phyloP scores from a whole-genome alignment of 208 protist species.

The Strigomonas culicis region DNA sequence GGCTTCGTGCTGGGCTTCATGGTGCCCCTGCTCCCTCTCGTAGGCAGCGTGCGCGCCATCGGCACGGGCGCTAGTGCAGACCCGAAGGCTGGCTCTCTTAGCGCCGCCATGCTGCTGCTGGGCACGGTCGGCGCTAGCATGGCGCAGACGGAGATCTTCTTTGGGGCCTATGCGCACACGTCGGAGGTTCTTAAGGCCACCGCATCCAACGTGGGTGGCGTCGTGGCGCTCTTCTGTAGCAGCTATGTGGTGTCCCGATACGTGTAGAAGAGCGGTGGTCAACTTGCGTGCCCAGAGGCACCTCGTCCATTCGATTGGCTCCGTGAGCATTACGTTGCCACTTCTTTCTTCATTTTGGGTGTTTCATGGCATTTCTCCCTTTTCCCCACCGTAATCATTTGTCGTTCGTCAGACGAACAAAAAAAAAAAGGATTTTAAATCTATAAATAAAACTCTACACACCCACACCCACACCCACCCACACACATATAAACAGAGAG shows the following conservation, averaged over 20 bases:
- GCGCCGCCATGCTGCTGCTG: constrained; percentile 6
- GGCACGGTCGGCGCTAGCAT: constrained; percentile 20
- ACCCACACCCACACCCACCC: not conserved
- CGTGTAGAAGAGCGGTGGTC: not conserved
- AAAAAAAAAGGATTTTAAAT: not conserved
- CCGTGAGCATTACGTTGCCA: not conserved
- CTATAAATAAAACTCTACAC: not conserved
- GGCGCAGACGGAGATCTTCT: constrained; percentile 76
- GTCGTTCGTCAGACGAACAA: not conserved
- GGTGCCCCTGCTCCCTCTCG: constrained; percentile 21
- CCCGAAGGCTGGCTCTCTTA: constrained; percentile 7
- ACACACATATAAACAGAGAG: not conserved
- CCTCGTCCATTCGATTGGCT: no score
- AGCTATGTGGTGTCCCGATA: constrained; percentile 19
- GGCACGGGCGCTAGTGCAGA: not conserved
- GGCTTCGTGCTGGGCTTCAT: constrained; percentile 48
- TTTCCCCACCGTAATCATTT: not conserved
- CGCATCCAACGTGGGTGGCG: constrained; percentile 31
- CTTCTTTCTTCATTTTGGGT: not conserved
- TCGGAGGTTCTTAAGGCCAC: constrained; percentile 25
- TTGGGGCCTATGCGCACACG: constrained; percentile 60
- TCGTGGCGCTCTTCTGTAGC: constrained; percentile 34
- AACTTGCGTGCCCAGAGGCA: no score
- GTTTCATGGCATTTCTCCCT: not conserved
- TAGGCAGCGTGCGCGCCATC: constrained; percentile 1